Evolutionary conservation across 208 protist genomes (phyloP).

Genomic region (Porcisia deanei): DNA sequence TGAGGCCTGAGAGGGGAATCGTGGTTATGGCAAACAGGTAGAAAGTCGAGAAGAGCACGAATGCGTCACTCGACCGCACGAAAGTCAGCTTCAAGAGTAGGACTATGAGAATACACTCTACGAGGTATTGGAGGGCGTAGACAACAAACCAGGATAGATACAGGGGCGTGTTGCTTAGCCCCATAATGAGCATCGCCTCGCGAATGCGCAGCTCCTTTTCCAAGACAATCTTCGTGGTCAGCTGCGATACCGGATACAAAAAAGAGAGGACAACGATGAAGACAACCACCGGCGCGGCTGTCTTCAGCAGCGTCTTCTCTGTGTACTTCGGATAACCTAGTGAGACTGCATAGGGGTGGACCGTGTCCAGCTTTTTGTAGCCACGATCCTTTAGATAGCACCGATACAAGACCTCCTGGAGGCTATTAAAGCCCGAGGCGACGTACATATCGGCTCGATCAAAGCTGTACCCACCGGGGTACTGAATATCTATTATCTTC

Average conservation of each 20-base stretch:
- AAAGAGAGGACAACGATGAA: constrained; percentile 75
- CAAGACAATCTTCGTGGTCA: constrained; percentile 75
- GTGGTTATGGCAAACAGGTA: constrained; percentile 49
- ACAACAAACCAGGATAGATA: constrained; percentile 64
- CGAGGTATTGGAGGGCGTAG: constrained; percentile 50
- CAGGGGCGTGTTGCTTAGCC: constrained; percentile 54
- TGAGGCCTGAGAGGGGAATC: constrained; percentile 57
- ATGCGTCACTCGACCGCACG: constrained; percentile 40
- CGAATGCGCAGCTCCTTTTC: constrained; percentile 89
- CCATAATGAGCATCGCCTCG: constrained; percentile 91
- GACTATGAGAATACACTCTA: constrained; percentile 45
- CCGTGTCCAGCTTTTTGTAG: constrained; percentile 25
- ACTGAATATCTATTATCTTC: constrained; percentile 25
- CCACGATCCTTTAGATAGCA: constrained; percentile 38
- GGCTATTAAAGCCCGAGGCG: constrained; percentile 44
- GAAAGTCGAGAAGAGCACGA: constrained; percentile 59
- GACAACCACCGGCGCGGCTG: constrained; percentile 42
- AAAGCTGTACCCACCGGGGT: constrained; percentile 39
- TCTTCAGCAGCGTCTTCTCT: constrained; percentile 46
- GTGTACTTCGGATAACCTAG: constrained; percentile 37
- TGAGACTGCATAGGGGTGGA: constrained; percentile 35
- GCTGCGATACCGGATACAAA: constrained; percentile 76
- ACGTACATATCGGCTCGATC: constrained; percentile 48
- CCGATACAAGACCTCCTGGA: constrained; percentile 44
- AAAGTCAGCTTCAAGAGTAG: constrained; percentile 59